phyloP scores from a whole-genome alignment of 2,329 filamentous ascomycete species.

The Fusarium illudens region DNA sequence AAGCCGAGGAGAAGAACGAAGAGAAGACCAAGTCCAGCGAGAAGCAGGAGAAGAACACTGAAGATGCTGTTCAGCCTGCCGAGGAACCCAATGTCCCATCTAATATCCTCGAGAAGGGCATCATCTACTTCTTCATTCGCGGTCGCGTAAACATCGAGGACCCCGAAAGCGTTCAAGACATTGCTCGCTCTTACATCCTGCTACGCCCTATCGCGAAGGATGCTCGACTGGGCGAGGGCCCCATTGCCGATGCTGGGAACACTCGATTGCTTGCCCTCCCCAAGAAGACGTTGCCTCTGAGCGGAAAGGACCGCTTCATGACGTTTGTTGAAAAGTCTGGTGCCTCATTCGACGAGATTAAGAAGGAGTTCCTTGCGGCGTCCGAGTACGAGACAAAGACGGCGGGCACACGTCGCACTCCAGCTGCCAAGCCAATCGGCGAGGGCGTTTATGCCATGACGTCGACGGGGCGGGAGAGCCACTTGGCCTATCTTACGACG shows the following conservation, averaged over 20 bases:
- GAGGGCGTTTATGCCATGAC: constrained; percentile 89
- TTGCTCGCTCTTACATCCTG: constrained; percentile 81
- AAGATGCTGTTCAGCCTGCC: constrained; percentile 31
- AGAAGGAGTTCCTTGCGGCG: constrained; percentile 73
- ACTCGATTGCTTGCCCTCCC: constrained; percentile 80
- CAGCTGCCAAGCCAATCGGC: constrained; percentile 77
- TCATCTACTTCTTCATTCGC: constrained; percentile 91
- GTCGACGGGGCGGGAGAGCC: constrained; percentile 73
- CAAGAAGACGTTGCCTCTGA: constrained; percentile 82
- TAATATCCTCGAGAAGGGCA: constrained; percentile 81
- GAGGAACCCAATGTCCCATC: constrained; percentile 50
- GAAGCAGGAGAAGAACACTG: constrained; percentile 7
- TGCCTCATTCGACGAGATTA: constrained; percentile 72
- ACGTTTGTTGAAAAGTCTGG: constrained; percentile 82
- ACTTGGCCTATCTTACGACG: constrained; percentile 82
- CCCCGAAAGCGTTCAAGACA: constrained; percentile 73
- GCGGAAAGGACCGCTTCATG: constrained; percentile 75
- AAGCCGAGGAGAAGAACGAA: constrained; percentile 10
- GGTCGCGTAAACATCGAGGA: constrained; percentile 77
- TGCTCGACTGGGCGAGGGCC: constrained; percentile 64
- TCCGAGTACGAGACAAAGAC: constrained; percentile 81
- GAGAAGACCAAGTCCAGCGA: not conserved
- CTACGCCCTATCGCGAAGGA: constrained; percentile 75
- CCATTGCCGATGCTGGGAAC: constrained; percentile 62
- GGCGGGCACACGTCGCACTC: constrained; percentile 70